phyloP scores from a whole-genome alignment of 2,329 filamentous ascomycete genomes.

The Ophiostoma montium region DNA sequence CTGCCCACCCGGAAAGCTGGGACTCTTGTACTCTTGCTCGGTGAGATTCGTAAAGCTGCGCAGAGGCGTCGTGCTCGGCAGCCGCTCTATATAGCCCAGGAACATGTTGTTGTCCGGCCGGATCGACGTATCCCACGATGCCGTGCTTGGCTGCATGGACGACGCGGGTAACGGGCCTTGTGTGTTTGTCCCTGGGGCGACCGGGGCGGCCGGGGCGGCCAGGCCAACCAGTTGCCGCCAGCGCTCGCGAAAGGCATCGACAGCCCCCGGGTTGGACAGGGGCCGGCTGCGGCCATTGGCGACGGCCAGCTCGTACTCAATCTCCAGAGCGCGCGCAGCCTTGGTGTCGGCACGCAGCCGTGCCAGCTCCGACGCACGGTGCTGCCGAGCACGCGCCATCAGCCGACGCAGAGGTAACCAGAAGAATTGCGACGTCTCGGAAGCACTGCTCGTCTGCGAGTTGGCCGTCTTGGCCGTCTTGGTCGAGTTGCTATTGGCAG shows the following conservation, averaged over 20 bases:
- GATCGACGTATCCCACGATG: not conserved
- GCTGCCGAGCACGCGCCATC: constrained; percentile 23
- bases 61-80: not conserved
- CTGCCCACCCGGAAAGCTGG: not conserved
- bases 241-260: constrained; percentile 18
- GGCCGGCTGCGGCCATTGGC: constrained; percentile 19
- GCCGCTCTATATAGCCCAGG: not conserved
- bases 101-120: not conserved
- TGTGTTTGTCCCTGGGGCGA: too few relatives aligned
- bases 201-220: not conserved
- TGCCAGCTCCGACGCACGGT: constrained; percentile 24
- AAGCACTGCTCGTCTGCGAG: constrained; percentile 14
- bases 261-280: constrained; percentile 13
- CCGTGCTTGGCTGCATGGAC: too few relatives aligned
- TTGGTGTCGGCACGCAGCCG: constrained; percentile 19
- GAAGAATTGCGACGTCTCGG: constrained; percentile 17
- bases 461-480: constrained; percentile 1
- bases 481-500: constrained; percentile 10
- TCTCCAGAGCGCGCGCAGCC: constrained; percentile 18
- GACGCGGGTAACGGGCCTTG: too few relatives aligned
- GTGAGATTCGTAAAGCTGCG: constrained; percentile 3
- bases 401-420: constrained; percentile 28
- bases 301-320: constrained; percentile 16
- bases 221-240: constrained; percentile 20
- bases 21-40: constrained; percentile 4